Percentiles rank a stretch among this genome's conserved stretches.
Evolutionary conservation across 768 basidiomycete genomes (phyloP).

Genomic region (Phlegmacium glaucopus): DNA sequence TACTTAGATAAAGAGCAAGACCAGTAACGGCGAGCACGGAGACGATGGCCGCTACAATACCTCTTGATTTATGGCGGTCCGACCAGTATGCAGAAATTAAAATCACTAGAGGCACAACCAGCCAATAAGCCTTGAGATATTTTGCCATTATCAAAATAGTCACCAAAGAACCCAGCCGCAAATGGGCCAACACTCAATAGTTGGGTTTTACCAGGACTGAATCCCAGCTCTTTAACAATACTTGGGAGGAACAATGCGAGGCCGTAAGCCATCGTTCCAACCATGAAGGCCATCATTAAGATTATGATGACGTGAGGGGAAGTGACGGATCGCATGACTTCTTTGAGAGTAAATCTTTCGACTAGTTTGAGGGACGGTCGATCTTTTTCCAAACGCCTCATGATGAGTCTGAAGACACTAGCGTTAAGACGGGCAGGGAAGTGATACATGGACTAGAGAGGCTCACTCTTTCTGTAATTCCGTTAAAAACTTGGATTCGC

Average conservation of each 20-base stretch:
- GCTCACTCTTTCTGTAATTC: slow-evolving; percentile 29
- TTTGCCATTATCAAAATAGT: no score
- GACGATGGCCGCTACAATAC: slow-evolving; percentile 20
- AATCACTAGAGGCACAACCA: slow-evolving; percentile 15
- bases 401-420: slow-evolving; percentile 19
- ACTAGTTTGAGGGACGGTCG: slow-evolving; percentile 24
- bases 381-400: slow-evolving; percentile 29
- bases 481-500: slow-evolving; percentile 26
- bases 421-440: neutral
- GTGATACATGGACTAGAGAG: no score
- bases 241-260: slow-evolving; percentile 34
- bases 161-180: slow-evolving; percentile 32
- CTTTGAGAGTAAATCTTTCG: slow-evolving; percentile 29
- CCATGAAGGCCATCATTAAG: slow-evolving; percentile 32
- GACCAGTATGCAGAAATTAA: slow-evolving; percentile 23
- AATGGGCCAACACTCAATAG: slow-evolving; percentile 37
- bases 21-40: slow-evolving; percentile 25
- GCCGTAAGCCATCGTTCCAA: slow-evolving; percentile 32
- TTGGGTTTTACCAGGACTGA: slow-evolving; percentile 28
- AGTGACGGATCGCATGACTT: slow-evolving; percentile 26
- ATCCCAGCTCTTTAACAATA: slow-evolving; percentile 34
- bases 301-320: slow-evolving; percentile 33
- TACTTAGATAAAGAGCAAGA: slow-evolving; percentile 28
- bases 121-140: no score
- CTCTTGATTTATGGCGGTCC: slow-evolving; percentile 24